Evolutionary conservation across 1,284 basidiomycete genomes (phyloP).

Genomic region (Ceratobasidium theobromae): DNA sequence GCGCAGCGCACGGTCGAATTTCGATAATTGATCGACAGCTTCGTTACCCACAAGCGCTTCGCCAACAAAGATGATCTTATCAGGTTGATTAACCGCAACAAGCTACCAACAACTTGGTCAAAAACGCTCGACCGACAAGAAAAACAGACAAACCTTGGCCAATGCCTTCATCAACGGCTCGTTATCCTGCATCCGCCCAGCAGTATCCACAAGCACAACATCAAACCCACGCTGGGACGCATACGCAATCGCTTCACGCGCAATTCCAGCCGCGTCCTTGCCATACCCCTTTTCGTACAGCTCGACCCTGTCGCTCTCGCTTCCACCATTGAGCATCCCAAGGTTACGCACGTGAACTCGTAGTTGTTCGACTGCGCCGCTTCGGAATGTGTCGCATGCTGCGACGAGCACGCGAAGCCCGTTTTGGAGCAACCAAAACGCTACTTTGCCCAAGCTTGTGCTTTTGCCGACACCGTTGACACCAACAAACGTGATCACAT

Average conservation of each 20-base stretch:
- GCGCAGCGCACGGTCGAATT: constrained; percentile 87
- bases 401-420: constrained; percentile 91
- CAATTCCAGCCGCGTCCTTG: constrained; percentile 97
- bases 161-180: constrained; percentile 98
- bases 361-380: constrained; percentile 97
- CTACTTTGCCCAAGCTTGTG: constrained; percentile 97
- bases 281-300: constrained; percentile 97
- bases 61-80: constrained; percentile 95
- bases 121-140: constrained; percentile 4
- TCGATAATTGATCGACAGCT: constrained; percentile 91
- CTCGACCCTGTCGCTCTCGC: constrained; percentile 62
- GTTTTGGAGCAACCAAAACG: constrained; percentile 99
- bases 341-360: constrained; percentile 96
- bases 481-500: constrained; percentile 96
- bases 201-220: constrained; percentile 94
- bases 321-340: constrained; percentile 69
- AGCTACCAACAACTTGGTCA: constrained; percentile 55
- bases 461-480: constrained; percentile 99
- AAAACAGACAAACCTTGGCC: constrained; percentile 66
- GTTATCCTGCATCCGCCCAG: constrained; percentile 98
- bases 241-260: constrained; percentile 89
- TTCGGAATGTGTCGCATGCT: constrained; percentile 98
- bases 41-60: constrained; percentile 96
- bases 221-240: constrained; percentile 89
- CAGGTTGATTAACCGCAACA: constrained; percentile 86